phyloP scores from a whole-genome alignment of 1,284 basidiomycete species.

The Heterobasidion irregulare region DNA sequence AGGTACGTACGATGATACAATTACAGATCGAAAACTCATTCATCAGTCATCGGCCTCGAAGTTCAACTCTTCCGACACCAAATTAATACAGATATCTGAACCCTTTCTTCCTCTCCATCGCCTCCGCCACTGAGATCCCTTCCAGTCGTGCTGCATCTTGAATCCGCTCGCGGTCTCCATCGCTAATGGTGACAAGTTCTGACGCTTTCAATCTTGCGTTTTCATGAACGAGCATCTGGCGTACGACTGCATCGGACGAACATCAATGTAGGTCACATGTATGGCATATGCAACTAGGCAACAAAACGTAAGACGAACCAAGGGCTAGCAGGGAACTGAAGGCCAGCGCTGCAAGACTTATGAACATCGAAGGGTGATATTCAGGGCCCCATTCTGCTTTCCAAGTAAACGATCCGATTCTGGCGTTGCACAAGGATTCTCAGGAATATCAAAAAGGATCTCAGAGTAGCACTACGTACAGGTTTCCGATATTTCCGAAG shows the following conservation, averaged over 20 bases:
- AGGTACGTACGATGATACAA: too few species aligned
- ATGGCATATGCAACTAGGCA: too few species aligned
- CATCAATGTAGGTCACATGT: neutral
- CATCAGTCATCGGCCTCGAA: neutral
- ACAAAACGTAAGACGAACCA: slow-evolving; percentile 13
- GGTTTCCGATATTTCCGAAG: slow-evolving; percentile 30
- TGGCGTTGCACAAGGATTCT: slow-evolving; percentile 7
- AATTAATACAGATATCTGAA: slow-evolving; percentile 33
- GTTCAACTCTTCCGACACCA: neutral
- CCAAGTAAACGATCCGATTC: slow-evolving; percentile 30
- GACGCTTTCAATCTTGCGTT: slow-evolving; percentile 27
- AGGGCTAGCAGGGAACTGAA: slow-evolving; percentile 20
- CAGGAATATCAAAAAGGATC: too few species aligned
- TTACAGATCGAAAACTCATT: too few species aligned
- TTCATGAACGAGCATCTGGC: slow-evolving; percentile 22
- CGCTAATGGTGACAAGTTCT: slow-evolving; percentile 22
- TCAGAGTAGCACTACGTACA: slow-evolving; percentile 17
- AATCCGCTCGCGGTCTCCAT: slow-evolving; percentile 18
- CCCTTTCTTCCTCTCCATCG: slow-evolving; percentile 26
- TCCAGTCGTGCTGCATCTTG: slow-evolving; percentile 29
- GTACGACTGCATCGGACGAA: slow-evolving; percentile 20
- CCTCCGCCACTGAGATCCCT: slow-evolving; percentile 28
- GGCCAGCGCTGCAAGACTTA: slow-evolving; percentile 22
- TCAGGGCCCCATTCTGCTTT: slow-evolving; percentile 28
- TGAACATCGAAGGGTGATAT: slow-evolving; percentile 31